Conservation (phyloP, 2,329 filamentous ascomycete genomes). For the Apiospora malaysiana region DNA sequence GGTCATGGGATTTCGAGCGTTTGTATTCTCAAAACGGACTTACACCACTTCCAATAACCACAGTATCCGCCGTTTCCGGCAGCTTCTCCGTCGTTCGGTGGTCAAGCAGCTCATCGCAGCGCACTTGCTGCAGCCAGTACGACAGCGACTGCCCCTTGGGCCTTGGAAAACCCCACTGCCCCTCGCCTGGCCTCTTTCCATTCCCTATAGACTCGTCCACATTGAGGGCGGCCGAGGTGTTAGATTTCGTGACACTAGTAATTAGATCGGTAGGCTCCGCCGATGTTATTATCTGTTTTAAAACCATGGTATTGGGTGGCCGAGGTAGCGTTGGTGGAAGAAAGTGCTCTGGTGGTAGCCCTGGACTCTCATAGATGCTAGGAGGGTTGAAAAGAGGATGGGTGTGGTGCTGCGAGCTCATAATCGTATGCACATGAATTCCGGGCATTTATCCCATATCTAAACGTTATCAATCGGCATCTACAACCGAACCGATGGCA, state of each 20-base stretch:
- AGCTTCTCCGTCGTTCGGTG: constrained; percentile 20
- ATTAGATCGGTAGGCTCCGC: not conserved
- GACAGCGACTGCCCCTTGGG: constrained; percentile 22
- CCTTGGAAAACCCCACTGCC: constrained; percentile 17
- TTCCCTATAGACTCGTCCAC: not conserved
- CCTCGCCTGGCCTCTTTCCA: no score
- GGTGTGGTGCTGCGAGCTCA: not conserved
- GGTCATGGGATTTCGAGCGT: no score
- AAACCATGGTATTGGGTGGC: not conserved
- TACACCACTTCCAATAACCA: constrained; percentile 22
- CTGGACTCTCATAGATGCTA: not conserved
- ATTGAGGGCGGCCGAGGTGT: not conserved
- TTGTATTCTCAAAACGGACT: no score
- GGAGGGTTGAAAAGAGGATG: not conserved
- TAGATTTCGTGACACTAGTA: not conserved
- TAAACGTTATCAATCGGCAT: not conserved
- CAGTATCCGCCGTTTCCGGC: constrained; percentile 20
- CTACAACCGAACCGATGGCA: not conserved
- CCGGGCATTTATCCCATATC: not conserved
- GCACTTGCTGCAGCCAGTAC: constrained; percentile 24
- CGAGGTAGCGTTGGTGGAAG: not conserved
- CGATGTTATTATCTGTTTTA: not conserved
- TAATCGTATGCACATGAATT: not conserved
- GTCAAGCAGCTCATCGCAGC: constrained; percentile 20
- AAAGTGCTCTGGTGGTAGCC: not conserved